Evolutionary conservation across 805 yeast genomes (phyloP), one percentile per base, ranked within the genome.

Genomic region (Starmerella gropengiesseri): DNA sequence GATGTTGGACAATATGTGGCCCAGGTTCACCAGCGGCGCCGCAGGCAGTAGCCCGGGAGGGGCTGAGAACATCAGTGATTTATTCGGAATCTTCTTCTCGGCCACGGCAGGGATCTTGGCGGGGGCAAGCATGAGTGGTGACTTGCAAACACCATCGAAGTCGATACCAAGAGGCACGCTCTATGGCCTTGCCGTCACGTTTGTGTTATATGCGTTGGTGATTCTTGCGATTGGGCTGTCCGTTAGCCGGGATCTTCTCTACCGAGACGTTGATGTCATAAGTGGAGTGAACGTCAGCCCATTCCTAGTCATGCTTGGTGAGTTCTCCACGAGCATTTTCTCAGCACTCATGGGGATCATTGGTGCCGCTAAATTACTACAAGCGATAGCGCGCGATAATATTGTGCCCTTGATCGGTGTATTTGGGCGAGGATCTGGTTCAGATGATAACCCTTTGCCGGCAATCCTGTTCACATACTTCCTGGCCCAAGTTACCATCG

Each of bases 81-180:
- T 93, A 50, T 91, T 91, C 71, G 97, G 97, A 3, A 83, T 91
- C 34, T 85, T 91, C 59, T 91, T 91, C 66, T 96, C 98, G 9
- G 95, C 98, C 1, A 89, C 98, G 0, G 95, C 97, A 6, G 99
- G 99, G 45, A 87, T 91, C 21, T 80, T 91, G 61, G 97, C 98
- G 2, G 99, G 99, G 14, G 96, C 98, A 2, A 82, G 94, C 19
- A 91, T 91, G 99, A 85, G 95, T 31, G 97, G 98, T 16, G 95
- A 86, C 54, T 68, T 91, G 49, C 66, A 73, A 43, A 77, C 73
- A 43, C 99, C 99, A 0, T 84, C 95, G 0, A 75, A 73, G 54
- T 75, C 94, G 1, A 91, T 91, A 35, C 98, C 99, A 0, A 70
- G 72, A 47, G 99, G 99, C n/a, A 91, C 98, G 0, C 61, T 91